phyloP scores from a whole-genome alignment of 768 basidiomycete species.

The Agaricus subrufescens region DNA sequence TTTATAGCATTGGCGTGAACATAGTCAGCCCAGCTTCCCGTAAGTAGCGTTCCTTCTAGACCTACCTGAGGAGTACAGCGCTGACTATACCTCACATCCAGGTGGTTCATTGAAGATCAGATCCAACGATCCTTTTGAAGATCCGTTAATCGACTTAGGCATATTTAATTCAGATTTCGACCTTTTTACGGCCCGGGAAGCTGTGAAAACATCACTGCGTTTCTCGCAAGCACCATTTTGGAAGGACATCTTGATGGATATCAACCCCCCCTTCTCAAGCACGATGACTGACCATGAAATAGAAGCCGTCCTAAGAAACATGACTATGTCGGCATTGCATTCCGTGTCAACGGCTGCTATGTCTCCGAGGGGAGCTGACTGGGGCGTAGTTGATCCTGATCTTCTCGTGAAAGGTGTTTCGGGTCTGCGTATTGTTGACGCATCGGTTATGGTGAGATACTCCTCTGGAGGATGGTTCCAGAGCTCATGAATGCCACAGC shows the following conservation, averaged over 20 bases:
- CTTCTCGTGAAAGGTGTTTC: constrained; percentile 28
- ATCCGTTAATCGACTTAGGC: constrained; percentile 16
- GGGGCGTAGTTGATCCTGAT: constrained; percentile 34
- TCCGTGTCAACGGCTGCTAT: constrained; percentile 28
- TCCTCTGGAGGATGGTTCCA: not conserved
- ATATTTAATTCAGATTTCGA: constrained; percentile 12
- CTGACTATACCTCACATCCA: not conserved
- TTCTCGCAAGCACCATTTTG: constrained; percentile 18
- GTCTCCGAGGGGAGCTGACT: constrained; percentile 20
- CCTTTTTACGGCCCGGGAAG: constrained; percentile 16
- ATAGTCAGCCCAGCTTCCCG: constrained; percentile 25
- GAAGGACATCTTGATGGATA: constrained; percentile 12
- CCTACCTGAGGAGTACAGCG: not conserved
- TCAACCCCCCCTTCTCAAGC: constrained; percentile 6
- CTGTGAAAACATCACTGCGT: constrained; percentile 12
- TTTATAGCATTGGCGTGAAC: constrained; percentile 14
- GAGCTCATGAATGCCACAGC: not conserved
- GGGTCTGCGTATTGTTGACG: constrained; percentile 35
- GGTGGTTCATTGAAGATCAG: constrained; percentile 17
- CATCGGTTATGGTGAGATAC: constrained; percentile 26
- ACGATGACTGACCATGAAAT: constrained; percentile 11
- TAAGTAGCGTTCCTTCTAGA: not conserved
- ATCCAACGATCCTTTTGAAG: constrained; percentile 20
- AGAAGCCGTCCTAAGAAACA: constrained; percentile 16
- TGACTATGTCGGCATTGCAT: constrained; percentile 22